phyloP scores from a whole-genome alignment of 1,284 basidiomycete genomes.

The Boletus mariae region DNA sequence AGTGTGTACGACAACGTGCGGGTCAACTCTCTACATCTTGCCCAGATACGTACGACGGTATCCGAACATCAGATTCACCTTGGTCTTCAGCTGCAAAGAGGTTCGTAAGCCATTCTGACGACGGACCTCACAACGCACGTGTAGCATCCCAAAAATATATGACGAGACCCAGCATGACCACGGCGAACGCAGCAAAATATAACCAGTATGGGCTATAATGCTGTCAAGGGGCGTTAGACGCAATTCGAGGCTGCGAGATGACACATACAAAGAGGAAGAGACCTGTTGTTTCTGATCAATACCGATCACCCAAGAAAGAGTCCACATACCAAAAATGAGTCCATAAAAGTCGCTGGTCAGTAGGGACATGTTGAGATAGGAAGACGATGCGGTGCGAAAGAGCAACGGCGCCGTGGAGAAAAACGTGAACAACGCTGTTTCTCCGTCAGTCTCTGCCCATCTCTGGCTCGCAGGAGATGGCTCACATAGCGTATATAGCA shows the following conservation, averaged over 20 bases:
- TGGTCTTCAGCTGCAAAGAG: slow-evolving; percentile 26
- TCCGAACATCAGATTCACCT: slow-evolving; percentile 24
- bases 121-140: slow-evolving; percentile 46
- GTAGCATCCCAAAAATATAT: slow-evolving; percentile 79
- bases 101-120: not conserved
- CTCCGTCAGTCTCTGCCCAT: slow-evolving; percentile 9
- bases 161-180: slow-evolving; percentile 67
- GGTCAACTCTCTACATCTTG: slow-evolving; percentile 13
- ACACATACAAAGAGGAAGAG: slow-evolving; percentile 61
- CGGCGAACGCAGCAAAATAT: slow-evolving; percentile 72
- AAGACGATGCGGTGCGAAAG: slow-evolving; percentile 77
- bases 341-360: slow-evolving; percentile 87
- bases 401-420: slow-evolving; percentile 82
- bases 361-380: slow-evolving; percentile 79
- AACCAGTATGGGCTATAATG: slow-evolving; percentile 80
- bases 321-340: slow-evolving; percentile 65
- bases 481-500: slow-evolving; percentile 61
- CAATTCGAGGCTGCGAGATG: not conserved
- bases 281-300: slow-evolving; percentile 33
- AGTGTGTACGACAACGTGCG: no score
- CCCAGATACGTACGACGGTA: slow-evolving; percentile 17
- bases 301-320: not conserved
- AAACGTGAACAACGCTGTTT: slow-evolving; percentile 64
- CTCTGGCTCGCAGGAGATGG: not conserved
- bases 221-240: slow-evolving; percentile 35